Base-by-base conservation (phyloP, 2,329 filamentous ascomycete genomes). In the Epichloe uncinata region DNA sequence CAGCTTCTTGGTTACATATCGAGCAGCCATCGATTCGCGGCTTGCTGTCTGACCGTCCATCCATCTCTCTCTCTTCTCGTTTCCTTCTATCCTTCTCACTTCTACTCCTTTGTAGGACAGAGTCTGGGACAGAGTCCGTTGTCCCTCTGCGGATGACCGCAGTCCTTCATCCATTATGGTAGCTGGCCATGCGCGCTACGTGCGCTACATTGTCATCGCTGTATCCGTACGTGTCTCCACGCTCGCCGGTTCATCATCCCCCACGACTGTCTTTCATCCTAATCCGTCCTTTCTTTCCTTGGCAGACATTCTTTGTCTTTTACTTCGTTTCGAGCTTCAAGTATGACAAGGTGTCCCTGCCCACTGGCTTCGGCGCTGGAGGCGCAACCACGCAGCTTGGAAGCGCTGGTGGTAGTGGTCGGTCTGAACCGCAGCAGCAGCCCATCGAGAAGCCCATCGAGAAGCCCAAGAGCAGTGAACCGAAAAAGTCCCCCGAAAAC, bases 121-220 rank as follows among this genome's bases (percentile, higher is more conserved):
- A n/a, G 18, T 11, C 22, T 16, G 33, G 22, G 22, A 26, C 7
- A 26, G 22, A 7, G 22, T 26, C 7, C 7, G 22, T 9, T 16
- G 30, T 30, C 45, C 20, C 42, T 42, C 47, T 45, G 48, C 40
- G 46, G 49, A 22, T 46, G 11, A 15, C 36, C 20, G 46, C 38
- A 26, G 15, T 16, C 18, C n/a, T 7, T 26, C 16, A 37, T 38
- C 58, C 62, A 71, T 57, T 62, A 78, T 77, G 74, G 82, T 82
- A 69, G 78, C 81, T 53, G 82, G 82, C 64, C 82, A 79, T 58
- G 80, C 83, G 68, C 82, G 85, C 69, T 87, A 88, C 62, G 70
- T 82, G 74, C 79, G 81, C 74, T 84, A 82, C 69, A 75, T 95
- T 65, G 75, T 93, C 63, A 81, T 95, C 62, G 86, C 88, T 52